Evolutionary conservation across 2,329 filamentous ascomycete species (phyloP).

Genomic region (Penicillium sp.): DNA sequence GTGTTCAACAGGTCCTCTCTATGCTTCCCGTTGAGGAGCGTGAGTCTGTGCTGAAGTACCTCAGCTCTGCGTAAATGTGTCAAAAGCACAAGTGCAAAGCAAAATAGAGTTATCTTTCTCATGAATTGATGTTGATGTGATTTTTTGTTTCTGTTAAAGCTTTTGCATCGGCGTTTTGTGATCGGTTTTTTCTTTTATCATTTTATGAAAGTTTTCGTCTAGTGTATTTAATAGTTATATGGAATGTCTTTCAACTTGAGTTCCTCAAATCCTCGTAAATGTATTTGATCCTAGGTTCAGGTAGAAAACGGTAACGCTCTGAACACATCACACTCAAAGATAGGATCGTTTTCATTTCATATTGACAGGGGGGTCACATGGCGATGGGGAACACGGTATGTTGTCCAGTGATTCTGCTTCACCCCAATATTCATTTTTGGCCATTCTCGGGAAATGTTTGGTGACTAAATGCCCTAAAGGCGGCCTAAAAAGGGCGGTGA

Average conservation of each 20-base stretch:
- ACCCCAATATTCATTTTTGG: too few relatives aligned
- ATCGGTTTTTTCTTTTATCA: conserved; percentile 2
- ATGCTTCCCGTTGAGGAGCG: conserved; percentile 87
- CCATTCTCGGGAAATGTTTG: too few relatives aligned
- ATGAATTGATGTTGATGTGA: conserved; percentile 22
- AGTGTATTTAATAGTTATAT: neutral
- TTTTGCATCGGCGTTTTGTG: conserved; percentile 17
- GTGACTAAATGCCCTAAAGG: too few relatives aligned
- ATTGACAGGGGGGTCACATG: too few relatives aligned
- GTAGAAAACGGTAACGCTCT: too few relatives aligned
- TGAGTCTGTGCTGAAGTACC: conserved; percentile 71
- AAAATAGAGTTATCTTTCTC: conserved; percentile 1
- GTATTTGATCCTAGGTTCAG: neutral
- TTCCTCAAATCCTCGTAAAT: neutral
- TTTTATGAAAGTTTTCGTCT: neutral
- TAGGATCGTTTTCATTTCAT: too few relatives aligned
- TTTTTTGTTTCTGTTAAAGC: conserved; percentile 7
- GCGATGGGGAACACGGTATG: too few relatives aligned
- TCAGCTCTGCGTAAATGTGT: conserved; percentile 30
- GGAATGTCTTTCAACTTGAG: neutral
- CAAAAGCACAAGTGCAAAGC: neutral
- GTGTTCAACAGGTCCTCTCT: conserved; percentile 79
- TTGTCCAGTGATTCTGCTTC: too few relatives aligned
- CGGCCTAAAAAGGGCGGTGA: too few relatives aligned
- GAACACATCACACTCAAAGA: too few relatives aligned